Evolutionary conservation across 257 asterid species (phyloP).

Genomic region (Petrea volubilis): DNA sequence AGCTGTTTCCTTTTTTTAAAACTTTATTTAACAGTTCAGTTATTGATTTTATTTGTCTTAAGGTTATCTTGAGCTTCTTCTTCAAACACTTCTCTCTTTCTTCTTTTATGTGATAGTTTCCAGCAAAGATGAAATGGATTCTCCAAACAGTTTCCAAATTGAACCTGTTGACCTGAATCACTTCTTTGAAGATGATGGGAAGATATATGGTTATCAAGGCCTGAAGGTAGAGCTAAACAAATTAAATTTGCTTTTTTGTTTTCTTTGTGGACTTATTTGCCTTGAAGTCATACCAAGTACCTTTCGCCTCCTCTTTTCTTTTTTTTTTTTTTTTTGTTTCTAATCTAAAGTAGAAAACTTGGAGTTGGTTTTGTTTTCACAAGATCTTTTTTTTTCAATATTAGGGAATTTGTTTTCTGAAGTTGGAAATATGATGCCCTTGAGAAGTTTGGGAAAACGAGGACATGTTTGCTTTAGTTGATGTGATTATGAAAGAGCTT

Average conservation of each 20-base stretch:
- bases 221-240: conserved; percentile 58
- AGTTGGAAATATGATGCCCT: no score
- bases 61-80: neutral
- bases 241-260: neutral
- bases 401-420: no score
- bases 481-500: no score
- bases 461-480: neutral
- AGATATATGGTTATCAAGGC: conserved; percentile 76
- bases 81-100: neutral
- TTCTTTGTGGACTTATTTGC: neutral
- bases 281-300: neutral
- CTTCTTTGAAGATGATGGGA: conserved; percentile 83
- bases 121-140: conserved; percentile 71
- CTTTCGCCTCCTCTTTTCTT: neutral
- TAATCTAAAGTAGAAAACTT: no score
- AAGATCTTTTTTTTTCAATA: no score
- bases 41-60: conserved; percentile 4
- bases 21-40: no score
- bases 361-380: no score
- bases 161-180: conserved; percentile 74
- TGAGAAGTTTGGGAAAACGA: neutral
- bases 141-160: conserved; percentile 53
- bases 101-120: conserved; percentile 46
- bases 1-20: no score
- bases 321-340: neutral